Conservation (phyloP, 2,329 filamentous ascomycete genomes). For the Colletotrichum limetticola region DNA sequence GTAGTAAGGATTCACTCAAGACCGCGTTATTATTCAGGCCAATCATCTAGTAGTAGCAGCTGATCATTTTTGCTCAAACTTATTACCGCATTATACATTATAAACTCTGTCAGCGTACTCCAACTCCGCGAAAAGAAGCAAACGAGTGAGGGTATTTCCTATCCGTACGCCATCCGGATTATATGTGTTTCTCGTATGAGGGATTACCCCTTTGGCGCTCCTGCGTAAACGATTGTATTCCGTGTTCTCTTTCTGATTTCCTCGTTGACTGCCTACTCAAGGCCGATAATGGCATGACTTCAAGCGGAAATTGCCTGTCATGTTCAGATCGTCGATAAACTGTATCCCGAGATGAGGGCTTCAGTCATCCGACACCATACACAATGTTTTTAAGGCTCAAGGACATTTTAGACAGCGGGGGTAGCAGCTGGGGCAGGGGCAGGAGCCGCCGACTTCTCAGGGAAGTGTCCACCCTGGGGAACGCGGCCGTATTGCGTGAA, state of each 20-base stretch:
- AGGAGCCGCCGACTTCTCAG: constrained; percentile 53
- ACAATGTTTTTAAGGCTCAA: background rate
- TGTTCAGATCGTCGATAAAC: background rate
- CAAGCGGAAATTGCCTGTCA: background rate
- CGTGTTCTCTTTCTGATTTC: background rate
- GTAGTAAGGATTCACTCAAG: background rate
- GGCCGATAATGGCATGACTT: background rate
- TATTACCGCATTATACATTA: background rate
- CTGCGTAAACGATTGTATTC: background rate
- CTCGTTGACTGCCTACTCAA: background rate
- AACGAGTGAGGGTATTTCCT: constrained; percentile 24
- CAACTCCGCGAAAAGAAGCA: background rate
- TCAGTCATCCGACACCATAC: background rate
- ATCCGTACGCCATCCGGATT: background rate
- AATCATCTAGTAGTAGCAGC: background rate
- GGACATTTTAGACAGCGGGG: background rate
- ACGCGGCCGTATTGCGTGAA: constrained; percentile 68
- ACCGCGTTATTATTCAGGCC: fast-evolving
- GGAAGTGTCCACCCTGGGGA: constrained; percentile 52
- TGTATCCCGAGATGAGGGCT: background rate
- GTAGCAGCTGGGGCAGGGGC: constrained; percentile 39
- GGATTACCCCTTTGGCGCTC: background rate
- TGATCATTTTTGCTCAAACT: background rate
- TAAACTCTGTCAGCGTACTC: background rate
- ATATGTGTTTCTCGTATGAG: background rate